phyloP scores from a whole-genome alignment of 192 early-diverging fungal species.

The Lunasporangiospora selenospora region DNA sequence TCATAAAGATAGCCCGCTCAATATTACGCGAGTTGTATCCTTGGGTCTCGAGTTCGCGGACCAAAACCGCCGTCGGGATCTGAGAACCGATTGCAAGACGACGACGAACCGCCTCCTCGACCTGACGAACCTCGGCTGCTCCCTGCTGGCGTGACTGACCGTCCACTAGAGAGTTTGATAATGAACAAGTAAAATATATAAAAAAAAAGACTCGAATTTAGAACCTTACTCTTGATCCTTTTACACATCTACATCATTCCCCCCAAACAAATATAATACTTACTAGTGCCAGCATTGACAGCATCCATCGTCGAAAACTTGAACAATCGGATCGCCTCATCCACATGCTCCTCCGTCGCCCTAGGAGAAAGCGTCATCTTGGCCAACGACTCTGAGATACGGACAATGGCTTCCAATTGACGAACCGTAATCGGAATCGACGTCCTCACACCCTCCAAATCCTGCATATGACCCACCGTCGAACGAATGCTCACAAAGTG shows the following conservation, averaged over 20 bases:
- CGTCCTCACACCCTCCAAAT: constrained; percentile 70
- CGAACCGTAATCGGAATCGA: constrained; percentile 98
- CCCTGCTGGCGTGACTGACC: constrained; percentile 82
- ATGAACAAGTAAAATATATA: constrained; percentile 4
- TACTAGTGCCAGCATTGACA: constrained; percentile 87
- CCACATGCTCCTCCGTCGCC: constrained; percentile 89
- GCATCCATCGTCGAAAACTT: constrained; percentile 98
- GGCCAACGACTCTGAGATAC: constrained; percentile 97
- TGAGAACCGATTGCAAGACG: constrained; percentile 91
- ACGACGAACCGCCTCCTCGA: constrained; percentile 85
- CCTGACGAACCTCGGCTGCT: constrained; percentile 74
- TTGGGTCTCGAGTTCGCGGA: constrained; percentile 54
- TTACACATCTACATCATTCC: background rate
- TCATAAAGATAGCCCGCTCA: constrained; percentile 76
- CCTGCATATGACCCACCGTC: constrained; percentile 81
- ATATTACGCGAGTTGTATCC: constrained; percentile 54
- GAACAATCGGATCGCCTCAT: constrained; percentile 98
- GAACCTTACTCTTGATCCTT: too few relatives aligned
- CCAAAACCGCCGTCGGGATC: constrained; percentile 57
- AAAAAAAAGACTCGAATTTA: background rate
- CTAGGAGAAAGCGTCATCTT: constrained; percentile 90
- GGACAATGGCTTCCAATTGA: constrained; percentile 98
- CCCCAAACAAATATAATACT: background rate
- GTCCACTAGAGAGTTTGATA: too few relatives aligned
- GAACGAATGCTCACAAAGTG: constrained; percentile 94